These are phyloP conservation scores for Ceratobasidium theobromae DNA, from an alignment of 1,284 basidiomycete genomes.

Conservation along the genomic window DNA sequence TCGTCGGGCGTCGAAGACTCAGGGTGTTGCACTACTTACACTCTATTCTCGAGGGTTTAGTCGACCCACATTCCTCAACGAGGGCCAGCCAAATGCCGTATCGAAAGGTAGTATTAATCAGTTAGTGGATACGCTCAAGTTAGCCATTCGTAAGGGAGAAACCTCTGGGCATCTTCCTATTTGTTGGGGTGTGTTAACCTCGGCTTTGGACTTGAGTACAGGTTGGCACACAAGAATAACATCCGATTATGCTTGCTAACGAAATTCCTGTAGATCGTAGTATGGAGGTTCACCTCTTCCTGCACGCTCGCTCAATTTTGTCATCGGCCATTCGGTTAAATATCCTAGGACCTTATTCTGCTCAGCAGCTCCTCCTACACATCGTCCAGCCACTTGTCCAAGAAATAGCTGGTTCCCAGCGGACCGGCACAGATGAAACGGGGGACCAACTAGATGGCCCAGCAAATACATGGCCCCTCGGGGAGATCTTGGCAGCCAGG, in stretches of 20 bases:
- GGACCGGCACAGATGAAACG: constrained; percentile 6
- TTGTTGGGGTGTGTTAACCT: constrained; percentile 86
- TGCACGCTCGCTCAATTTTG: constrained; percentile 86
- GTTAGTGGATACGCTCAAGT: constrained; percentile 69
- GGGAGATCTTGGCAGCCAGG: constrained; percentile 86
- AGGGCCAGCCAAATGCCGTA: constrained; percentile 37
- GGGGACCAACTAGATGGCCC: constrained; percentile 49
- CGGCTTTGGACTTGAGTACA: constrained; percentile 69
- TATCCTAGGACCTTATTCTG: constrained; percentile 86
- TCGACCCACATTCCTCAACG: constrained; percentile 45
- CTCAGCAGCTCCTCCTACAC: constrained; percentile 85
- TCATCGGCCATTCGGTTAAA: constrained; percentile 93
- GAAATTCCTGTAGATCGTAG: constrained; percentile 56
- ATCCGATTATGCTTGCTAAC: background rate
- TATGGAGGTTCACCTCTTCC: constrained; percentile 86
- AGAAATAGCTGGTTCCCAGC: constrained; percentile 50
- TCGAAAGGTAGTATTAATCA: constrained; percentile 31
- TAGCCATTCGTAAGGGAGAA: constrained; percentile 61
- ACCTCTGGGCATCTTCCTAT: constrained; percentile 82
- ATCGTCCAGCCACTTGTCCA: constrained; percentile 67
- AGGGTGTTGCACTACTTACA: constrained; percentile 91
- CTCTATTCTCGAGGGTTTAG: constrained; percentile 83
- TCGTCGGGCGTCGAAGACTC: constrained; percentile 82
- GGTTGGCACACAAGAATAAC: constrained; percentile 44
- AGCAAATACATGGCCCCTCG: constrained; percentile 91